Evolutionary conservation across 495 filamentous ascomycete genomes (phyloP), one percentile per base, ranked within the genome.

Genomic region (Cercophora samala): DNA sequence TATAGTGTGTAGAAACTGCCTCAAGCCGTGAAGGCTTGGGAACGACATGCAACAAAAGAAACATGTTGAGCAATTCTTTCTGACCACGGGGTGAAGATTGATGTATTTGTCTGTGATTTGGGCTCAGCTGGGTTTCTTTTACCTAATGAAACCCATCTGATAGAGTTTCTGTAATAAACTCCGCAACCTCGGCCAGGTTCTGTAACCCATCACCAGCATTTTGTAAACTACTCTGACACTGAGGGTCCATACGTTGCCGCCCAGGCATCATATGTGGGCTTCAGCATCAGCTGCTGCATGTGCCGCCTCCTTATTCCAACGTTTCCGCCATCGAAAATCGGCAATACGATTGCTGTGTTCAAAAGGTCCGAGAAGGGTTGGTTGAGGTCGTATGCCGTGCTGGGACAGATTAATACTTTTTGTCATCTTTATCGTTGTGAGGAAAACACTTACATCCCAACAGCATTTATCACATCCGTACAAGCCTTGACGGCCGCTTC

Each of bases 301-400:
- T 85, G 80, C 19, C 84, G 73, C 56, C 84, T 77, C 60, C 84
- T 69, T 11, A 87, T 77, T 0, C 85, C 85, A 18, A 87, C 78
- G 73, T 87, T 87, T 3, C 85, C 84, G 2, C 85, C 83, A 66
- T 85, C 83, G 63, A 86, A 85, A 19, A 86, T 80, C 0, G 84
- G 83, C 63, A 87, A 63, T 24, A 77, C 80, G 67, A 81, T 76
- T 0, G 82, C 85, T 66, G 79, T 78, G 62, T 82, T 82, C 60
- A 86, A 65, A 11, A 86, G 70, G n/a, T 77, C 74, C 0, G 80
- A 72, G 68, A 86, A 85, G 3, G 76, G 75, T 26, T 76, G 73
- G 24, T 78, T 72, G 19, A 70, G 64, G 61, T 78, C 76, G 64
- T 83, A 84, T 3, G 81, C 76, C 13, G 76, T 79, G 52, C 81